Percentiles rank a stretch among this genome's conserved stretches.
phyloP scores from a whole-genome alignment of 2,329 filamentous ascomycete species.

The Juglanconis oblonga region DNA sequence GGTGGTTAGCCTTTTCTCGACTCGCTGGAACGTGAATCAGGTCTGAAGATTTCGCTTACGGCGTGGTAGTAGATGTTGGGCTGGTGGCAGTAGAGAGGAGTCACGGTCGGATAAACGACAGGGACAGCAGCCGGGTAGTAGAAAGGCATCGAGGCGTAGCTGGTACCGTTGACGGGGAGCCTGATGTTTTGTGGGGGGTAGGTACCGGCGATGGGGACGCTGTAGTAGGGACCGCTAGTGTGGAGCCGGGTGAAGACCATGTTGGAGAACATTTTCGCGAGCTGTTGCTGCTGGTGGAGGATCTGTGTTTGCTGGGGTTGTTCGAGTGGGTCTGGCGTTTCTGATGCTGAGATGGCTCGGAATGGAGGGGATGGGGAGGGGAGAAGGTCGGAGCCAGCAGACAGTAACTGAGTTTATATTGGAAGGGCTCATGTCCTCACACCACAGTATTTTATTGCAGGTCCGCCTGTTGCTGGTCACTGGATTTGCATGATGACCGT shows the following conservation, averaged over 20 bases:
- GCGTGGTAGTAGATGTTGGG: conserved; percentile 9
- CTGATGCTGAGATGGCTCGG: not conserved
- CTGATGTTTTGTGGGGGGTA: not conserved
- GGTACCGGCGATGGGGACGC: not conserved
- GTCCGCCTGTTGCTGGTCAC: too few species aligned
- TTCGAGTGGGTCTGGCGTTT: not conserved
- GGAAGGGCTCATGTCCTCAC: too few species aligned
- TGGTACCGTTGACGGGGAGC: conserved; percentile 10
- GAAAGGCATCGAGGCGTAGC: not conserved
- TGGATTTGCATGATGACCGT: too few species aligned
- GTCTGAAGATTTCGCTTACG: not conserved
- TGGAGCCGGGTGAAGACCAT: not conserved
- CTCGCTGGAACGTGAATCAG: too few species aligned
- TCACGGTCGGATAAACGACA: not conserved
- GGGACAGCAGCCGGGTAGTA: not conserved
- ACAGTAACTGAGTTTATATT: too few species aligned
- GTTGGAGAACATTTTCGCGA: not conserved
- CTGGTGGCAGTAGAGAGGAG: not conserved
- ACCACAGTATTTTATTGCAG: too few species aligned
- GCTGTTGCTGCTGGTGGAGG: not conserved
- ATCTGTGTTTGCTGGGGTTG: not conserved
- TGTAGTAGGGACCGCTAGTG: conserved; percentile 8
- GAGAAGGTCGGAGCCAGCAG: too few species aligned
- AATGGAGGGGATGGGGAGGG: not conserved
- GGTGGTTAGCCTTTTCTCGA: too few species aligned